Evolutionary conservation across 2,329 filamentous ascomycete species (phyloP).

Genomic region (Metarhizium robertsii): DNA sequence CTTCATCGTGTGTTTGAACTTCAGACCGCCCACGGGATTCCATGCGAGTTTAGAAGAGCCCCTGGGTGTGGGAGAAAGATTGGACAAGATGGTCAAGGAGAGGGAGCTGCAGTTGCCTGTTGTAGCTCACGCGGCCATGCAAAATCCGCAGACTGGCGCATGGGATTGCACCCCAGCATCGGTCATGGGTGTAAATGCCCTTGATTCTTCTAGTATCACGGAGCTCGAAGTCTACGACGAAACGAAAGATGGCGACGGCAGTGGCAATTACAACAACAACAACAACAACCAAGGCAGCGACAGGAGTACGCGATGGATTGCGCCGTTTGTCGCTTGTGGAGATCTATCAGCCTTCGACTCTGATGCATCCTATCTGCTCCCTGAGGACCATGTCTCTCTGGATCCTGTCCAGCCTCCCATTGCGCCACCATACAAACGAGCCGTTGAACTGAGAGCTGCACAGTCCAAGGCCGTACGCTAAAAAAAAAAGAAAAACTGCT

Average conservation of each 20-base stretch:
- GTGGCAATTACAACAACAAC: constrained; percentile 11
- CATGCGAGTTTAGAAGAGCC: constrained; percentile 67
- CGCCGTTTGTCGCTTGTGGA: constrained; percentile 93
- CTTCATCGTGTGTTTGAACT: constrained; percentile 91
- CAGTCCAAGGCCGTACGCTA: constrained; percentile 17
- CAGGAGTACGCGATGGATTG: constrained; percentile 64
- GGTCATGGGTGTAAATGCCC: constrained; percentile 10
- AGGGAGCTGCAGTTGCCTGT: constrained; percentile 30
- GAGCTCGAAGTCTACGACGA: constrained; percentile 43
- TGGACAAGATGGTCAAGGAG: constrained; percentile 40
- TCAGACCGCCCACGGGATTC: constrained; percentile 69
- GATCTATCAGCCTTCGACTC: constrained; percentile 93
- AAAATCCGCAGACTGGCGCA: constrained; percentile 33
- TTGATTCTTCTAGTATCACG: constrained; percentile 26
- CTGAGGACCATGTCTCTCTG: constrained; percentile 75
- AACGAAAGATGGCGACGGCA: constrained; percentile 17
- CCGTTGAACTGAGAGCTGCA: constrained; percentile 59
- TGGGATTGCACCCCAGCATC: constrained; percentile 27
- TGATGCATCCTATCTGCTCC: constrained; percentile 86
- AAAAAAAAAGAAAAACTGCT: background rate
- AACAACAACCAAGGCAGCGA: constrained; percentile 11
- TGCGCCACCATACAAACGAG: constrained; percentile 87
- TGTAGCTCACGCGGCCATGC: constrained; percentile 32
- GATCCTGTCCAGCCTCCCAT: constrained; percentile 94
- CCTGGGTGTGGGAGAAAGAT: constrained; percentile 52